A percentile compares a stretch with the other conserved stretches of the same genome.
phyloP scores from a whole-genome alignment of 306 rosid species.

The Fragaria nilgerrensis region DNA sequence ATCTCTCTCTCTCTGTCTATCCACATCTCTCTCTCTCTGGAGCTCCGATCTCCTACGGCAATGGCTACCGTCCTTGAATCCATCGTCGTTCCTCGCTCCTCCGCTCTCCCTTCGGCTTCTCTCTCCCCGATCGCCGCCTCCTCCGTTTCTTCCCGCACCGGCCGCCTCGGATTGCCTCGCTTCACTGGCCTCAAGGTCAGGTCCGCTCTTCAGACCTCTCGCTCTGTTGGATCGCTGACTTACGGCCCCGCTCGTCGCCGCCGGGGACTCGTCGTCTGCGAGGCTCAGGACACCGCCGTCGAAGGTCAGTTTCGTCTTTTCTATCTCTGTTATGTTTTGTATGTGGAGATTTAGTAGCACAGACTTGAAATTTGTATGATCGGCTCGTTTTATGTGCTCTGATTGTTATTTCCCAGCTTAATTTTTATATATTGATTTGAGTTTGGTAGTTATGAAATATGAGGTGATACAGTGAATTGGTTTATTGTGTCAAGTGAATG shows the following conservation, averaged over 20 bases:
- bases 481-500: not conserved
- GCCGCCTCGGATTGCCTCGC: conserved; percentile 34
- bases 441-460: not conserved
- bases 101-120: conserved; percentile 29
- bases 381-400: not conserved
- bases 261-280: conserved; percentile 47
- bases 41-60: conserved; percentile 47
- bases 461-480: not conserved
- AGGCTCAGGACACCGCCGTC: conserved; percentile 72
- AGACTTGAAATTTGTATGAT: not conserved
- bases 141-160: conserved; percentile 32
- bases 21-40: conserved; percentile 6
- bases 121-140: conserved; percentile 41
- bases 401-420: not conserved
- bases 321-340: no score
- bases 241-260: conserved; percentile 38
- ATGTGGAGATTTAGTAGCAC: not conserved
- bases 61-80: conserved; percentile 78
- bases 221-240: conserved; percentile 25
- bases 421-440: not conserved
- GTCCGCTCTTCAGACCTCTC: conserved; percentile 27
- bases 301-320: conserved; percentile 42
- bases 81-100: conserved; percentile 51
- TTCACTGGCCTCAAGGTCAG: conserved; percentile 55
- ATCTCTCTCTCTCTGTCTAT: not conserved